Evolutionary conservation across 495 filamentous ascomycete species (phyloP).

Genomic region (Hypoxylon trugodes): DNA sequence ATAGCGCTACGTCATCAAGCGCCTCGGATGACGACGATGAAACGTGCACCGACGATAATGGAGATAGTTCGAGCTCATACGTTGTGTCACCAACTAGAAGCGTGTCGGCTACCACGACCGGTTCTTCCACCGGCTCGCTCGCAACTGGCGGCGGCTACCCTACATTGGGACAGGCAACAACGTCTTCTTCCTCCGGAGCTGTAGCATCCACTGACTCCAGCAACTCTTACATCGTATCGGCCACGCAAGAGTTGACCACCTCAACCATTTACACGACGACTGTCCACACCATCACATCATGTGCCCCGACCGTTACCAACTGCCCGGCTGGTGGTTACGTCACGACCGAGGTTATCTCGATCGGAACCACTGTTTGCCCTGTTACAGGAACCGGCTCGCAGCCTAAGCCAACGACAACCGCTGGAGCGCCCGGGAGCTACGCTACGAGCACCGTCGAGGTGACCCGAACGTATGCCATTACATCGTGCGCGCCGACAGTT

Average conservation of each 20-base stretch:
- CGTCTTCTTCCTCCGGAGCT: background rate
- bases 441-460: conserved; percentile 27
- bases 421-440: conserved; percentile 16
- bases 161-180: background rate
- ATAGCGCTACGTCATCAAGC: conserved; percentile 6
- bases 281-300: conserved; percentile 65
- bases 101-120: conserved; percentile 22
- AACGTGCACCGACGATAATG: conserved; percentile 23
- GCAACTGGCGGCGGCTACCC: background rate
- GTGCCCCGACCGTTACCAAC: conserved; percentile 66
- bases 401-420: conserved; percentile 12
- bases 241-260: conserved; percentile 22
- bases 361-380: conserved; percentile 46
- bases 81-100: conserved; percentile 10
- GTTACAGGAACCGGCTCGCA: conserved; percentile 26
- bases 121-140: conserved; percentile 3
- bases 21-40: conserved; percentile 20
- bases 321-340: conserved; percentile 52
- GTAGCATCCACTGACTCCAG: background rate
- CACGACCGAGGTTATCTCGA: conserved; percentile 33
- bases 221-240: background rate
- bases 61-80: conserved; percentile 8
- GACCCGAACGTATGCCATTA: conserved; percentile 60
- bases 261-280: conserved; percentile 42
- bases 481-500: conserved; percentile 65